Percentiles rank a stretch among this genome's conserved stretches.
These are phyloP conservation scores for Sporisorium sorghi DNA, from an alignment of 1,284 basidiomycete species.

Conservation along the genomic window DNA sequence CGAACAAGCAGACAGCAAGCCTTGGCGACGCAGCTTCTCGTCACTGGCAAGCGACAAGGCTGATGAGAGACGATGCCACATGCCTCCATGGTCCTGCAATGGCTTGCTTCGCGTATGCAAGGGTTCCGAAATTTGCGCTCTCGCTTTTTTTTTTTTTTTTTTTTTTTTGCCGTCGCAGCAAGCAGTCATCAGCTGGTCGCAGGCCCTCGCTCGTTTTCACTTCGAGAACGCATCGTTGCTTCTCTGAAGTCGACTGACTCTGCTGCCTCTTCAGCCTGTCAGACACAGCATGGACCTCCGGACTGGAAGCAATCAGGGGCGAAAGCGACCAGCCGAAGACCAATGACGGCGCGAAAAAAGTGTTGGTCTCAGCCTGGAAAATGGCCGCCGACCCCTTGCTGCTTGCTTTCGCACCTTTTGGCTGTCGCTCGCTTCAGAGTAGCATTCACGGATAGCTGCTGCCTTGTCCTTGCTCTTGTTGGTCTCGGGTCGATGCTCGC, in stretches of 20 bases:
- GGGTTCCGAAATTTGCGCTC: conserved; percentile 4
- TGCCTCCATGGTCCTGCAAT: neutral
- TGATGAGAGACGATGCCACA: neutral
- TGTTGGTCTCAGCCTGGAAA: conserved; percentile 10
- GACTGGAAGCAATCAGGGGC: neutral
- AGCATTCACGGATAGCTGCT: conserved; percentile 1
- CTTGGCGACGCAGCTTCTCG: neutral
- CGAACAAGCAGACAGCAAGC: conserved; percentile 1
- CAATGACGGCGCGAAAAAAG: no score
- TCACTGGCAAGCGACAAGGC: neutral
- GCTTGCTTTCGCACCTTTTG: conserved; percentile 2
- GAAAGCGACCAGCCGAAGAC: neutral
- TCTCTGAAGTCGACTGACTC: neutral
- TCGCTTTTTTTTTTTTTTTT: no score
- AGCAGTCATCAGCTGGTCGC: no score
- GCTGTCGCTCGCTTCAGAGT: neutral
- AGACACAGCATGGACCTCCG: neutral
- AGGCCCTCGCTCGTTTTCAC: no score
- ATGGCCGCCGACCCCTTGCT: conserved; percentile 1
- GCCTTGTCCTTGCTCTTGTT: neutral
- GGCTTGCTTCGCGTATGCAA: conserved; percentile 10
- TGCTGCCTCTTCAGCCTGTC: neutral
- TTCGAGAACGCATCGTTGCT: no score
- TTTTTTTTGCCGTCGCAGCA: no score
- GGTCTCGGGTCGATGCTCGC: neutral